Evolutionary conservation across 345 rosid genomes (phyloP).

Genomic region (Citrus australasica): DNA sequence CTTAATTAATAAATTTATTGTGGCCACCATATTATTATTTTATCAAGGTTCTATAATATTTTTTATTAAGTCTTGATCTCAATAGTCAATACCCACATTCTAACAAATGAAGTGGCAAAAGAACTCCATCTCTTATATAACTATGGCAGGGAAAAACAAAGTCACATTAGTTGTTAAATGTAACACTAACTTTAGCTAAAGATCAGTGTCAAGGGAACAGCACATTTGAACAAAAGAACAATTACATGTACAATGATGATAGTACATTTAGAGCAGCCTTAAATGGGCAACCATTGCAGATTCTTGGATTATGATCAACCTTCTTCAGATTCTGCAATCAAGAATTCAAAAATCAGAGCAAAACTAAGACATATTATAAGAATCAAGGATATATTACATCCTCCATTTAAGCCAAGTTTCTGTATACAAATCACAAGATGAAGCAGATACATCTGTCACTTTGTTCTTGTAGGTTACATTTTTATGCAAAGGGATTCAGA

Average conservation of each 20-base stretch:
- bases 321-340: slow-evolving; percentile 53
- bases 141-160: background rate
- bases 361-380: background rate
- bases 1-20: too few species aligned
- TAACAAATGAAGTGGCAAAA: background rate
- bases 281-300: background rate
- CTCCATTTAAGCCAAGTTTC: background rate
- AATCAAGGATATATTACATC: background rate
- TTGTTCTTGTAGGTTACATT: background rate
- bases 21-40: too few species aligned
- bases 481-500: background rate
- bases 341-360: slow-evolving; percentile 5
- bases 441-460: background rate
- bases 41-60: too few species aligned
- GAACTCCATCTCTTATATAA: background rate
- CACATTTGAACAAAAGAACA: background rate
- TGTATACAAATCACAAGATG: background rate
- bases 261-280: slow-evolving; percentile 1
- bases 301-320: slow-evolving; percentile 6
- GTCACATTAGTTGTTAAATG: background rate
- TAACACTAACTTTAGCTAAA: background rate
- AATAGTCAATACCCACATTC: background rate
- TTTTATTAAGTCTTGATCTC: background rate
- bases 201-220: background rate
- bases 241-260: background rate